Percentiles rank a stretch among this genome's conserved stretches.
Evolutionary conservation across 805 yeast genomes (phyloP).

Genomic region (Barnettozyma siamensis): DNA sequence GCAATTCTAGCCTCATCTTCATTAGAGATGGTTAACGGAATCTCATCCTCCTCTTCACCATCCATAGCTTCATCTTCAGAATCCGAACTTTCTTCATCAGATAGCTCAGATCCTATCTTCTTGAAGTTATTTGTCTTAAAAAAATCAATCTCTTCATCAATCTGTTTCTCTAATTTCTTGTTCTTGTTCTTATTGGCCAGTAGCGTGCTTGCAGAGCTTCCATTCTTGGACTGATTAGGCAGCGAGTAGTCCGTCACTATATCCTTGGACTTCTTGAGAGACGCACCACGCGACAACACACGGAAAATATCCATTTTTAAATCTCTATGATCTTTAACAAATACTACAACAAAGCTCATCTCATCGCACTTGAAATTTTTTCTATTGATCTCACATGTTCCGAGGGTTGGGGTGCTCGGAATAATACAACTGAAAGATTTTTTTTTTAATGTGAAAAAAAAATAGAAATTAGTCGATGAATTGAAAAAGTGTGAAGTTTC

Average conservation of each 20-base stretch:
- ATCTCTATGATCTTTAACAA: background rate
- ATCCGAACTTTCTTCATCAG: conserved; percentile 23
- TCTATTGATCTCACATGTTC: background rate
- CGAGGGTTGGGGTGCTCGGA: too few species aligned
- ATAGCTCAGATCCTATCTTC: conserved; percentile 21
- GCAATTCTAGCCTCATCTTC: conserved; percentile 54
- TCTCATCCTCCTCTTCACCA: conserved; percentile 28
- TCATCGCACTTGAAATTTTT: conserved; percentile 2
- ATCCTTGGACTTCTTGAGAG: conserved; percentile 49
- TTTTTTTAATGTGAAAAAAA: too few species aligned
- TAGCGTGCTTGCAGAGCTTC: conserved; percentile 13
- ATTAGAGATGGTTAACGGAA: conserved; percentile 41
- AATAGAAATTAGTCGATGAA: too few species aligned
- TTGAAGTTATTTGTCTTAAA: conserved; percentile 52
- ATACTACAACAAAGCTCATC: conserved; percentile 7
- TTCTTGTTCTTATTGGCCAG: conserved; percentile 28
- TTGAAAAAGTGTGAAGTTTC: too few species aligned
- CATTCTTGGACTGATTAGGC: conserved; percentile 15
- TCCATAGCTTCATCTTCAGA: conserved; percentile 22
- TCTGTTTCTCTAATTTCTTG: conserved; percentile 39
- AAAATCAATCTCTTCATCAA: conserved; percentile 76
- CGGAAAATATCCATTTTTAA: conserved; percentile 77
- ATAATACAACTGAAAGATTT: background rate
- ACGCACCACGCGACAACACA: conserved; percentile 81
- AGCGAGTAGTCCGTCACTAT: conserved; percentile 23